These are phyloP conservation scores for Dactylellina parvicollis DNA, from an alignment of 2,329 filamentous ascomycete species.

Conservation along the genomic window DNA sequence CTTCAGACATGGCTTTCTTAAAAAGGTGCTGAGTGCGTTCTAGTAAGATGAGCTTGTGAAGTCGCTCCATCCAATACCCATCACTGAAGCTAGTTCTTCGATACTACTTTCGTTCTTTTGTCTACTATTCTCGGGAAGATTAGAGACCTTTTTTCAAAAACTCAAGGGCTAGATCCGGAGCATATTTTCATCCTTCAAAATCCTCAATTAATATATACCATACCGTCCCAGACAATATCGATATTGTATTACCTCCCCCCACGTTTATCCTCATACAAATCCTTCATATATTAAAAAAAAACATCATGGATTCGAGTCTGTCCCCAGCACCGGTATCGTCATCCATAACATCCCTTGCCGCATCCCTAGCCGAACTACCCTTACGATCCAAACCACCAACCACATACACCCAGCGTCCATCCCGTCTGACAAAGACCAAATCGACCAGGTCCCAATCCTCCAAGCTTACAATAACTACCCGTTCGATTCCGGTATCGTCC, in stretches of 20 bases:
- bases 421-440: constrained; percentile 23
- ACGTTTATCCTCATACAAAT: background rate
- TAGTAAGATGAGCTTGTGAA: background rate
- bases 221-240: constrained; percentile 5
- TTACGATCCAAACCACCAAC: constrained; percentile 26
- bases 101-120: constrained; percentile 28
- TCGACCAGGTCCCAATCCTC: constrained; percentile 2
- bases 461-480: constrained; percentile 16
- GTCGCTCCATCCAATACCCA: background rate
- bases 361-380: constrained; percentile 26
- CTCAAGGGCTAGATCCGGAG: constrained; percentile 31
- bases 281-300: background rate
- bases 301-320: constrained; percentile 15
- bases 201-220: constrained; percentile 18
- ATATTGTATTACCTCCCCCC: background rate
- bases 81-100: constrained; percentile 42
- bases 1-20: constrained; percentile 31
- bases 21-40: constrained; percentile 33
- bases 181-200: constrained; percentile 27
- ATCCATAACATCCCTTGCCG: constrained; percentile 40
- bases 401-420: constrained; percentile 35
- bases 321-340: background rate
- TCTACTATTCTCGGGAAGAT: constrained; percentile 41
- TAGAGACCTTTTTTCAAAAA: constrained; percentile 12
- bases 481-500: constrained; percentile 29